Conservation (phyloP, 2,329 filamentous ascomycete genomes). For the Amauroascus verrucosus region DNA sequence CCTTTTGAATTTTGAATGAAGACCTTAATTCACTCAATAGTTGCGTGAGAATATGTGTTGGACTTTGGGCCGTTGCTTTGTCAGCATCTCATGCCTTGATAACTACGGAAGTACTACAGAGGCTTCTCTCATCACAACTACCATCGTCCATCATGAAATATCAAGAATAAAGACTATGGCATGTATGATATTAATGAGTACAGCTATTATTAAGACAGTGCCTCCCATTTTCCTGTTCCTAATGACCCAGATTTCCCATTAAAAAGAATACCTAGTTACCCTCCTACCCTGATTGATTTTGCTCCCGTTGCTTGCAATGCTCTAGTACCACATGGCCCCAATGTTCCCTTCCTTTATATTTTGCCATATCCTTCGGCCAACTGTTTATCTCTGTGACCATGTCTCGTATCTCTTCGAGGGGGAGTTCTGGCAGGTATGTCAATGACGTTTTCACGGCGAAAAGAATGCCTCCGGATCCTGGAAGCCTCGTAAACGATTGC, state of each 20-base stretch:
- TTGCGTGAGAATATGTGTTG: too few relatives aligned
- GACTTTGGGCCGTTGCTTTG: background rate
- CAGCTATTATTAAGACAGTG: background rate
- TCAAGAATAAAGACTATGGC: background rate
- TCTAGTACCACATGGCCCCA: conserved; percentile 35
- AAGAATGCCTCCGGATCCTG: conserved; percentile 37
- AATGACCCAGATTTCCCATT: background rate
- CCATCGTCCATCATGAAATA: background rate
- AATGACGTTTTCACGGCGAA: conserved; percentile 44
- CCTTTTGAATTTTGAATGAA: too few relatives aligned
- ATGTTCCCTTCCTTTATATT: conserved; percentile 37
- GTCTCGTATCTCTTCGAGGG: conserved; percentile 33
- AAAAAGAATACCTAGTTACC: background rate
- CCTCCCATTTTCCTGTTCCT: background rate
- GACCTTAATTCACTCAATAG: too few relatives aligned
- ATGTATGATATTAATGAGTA: background rate
- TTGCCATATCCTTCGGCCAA: conserved; percentile 37
- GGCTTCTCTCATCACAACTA: too few relatives aligned
- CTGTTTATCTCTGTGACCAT: conserved; percentile 37
- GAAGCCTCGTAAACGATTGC: conserved; percentile 42
- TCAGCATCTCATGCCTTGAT: background rate
- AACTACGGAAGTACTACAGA: too few relatives aligned
- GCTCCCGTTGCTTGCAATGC: conserved; percentile 25
- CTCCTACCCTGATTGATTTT: background rate
- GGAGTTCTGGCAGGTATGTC: conserved; percentile 33